Base-by-base conservation (phyloP, 345 rosid species). In the Isatis tinctoria region DNA sequence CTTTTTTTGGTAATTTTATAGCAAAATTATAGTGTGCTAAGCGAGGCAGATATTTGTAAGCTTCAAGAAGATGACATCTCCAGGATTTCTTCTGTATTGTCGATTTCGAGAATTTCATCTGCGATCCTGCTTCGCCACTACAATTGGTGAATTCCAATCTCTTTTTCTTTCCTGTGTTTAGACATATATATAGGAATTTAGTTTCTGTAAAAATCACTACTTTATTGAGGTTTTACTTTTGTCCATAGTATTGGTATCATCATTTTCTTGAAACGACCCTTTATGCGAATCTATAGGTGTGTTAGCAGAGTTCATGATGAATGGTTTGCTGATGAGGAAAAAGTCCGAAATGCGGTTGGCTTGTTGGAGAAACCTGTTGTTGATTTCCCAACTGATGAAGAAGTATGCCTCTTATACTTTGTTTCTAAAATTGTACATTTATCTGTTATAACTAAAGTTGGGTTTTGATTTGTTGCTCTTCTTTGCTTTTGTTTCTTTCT, bases 241-340 rank as follows among this genome's bases (percentile, higher is more conserved):
- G 13, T 56, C 14, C 24, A 9, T 57, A 7, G 16, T 22, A 32
- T 59, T 56, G 20, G 9, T 30, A 56, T 5, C 11, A 35, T 57
- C 60, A 16, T 14, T n/a, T 51, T 65, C 4, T 2, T 18, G 9
- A 44, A 14, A 60, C 60, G 13, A 36, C 41, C 2, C 5, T 33
- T 33, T 40, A 10, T 36, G 35, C 0, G 33, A 49, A 26, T 4
- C 62, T 47, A 10, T 83, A 91, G 97, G 97, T 89, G 86, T 73
- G 84, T 91, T 24, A 77, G 92, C 79, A 89, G 85, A 69, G 92
- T 89, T 61, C 86, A 86, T 78, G 97, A 91, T 77, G 97, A 87
- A 81, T 91, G 97, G 97, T 91, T 91, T 89, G 93, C 93, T 14
- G 86, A 89, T 49, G 97, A 91, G 67, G 91, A 84, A 56, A 84